phyloP scores from a whole-genome alignment of 345 rosid genomes.

The Ailanthus altissimus region DNA sequence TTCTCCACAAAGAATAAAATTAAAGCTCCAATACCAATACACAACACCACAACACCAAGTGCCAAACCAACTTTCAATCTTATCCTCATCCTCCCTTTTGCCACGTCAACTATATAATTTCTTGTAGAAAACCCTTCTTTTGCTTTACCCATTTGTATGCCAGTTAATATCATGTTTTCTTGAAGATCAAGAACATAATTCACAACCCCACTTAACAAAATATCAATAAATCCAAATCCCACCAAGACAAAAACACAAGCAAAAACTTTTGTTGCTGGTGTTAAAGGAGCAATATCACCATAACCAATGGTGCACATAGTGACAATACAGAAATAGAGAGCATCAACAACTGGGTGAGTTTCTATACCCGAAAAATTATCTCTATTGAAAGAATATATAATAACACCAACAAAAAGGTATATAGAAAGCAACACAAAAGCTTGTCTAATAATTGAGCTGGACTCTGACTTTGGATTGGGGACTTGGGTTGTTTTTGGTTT shows the following conservation, averaged over 20 bases:
- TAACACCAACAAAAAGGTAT: slow-evolving; percentile 61
- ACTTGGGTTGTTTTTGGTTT: slow-evolving; percentile 31
- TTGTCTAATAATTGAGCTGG: slow-evolving; percentile 53
- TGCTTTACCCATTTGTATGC: slow-evolving; percentile 35
- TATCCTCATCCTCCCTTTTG: slow-evolving; percentile 82
- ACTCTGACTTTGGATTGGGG: slow-evolving; percentile 44
- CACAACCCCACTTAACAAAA: slow-evolving; percentile 64
- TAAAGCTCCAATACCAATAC: slow-evolving; percentile 55
- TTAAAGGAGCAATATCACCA: slow-evolving; percentile 73
- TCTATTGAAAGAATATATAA: slow-evolving; percentile 55
- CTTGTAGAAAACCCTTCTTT: slow-evolving; percentile 41
- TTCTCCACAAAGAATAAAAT: slow-evolving; percentile 59
- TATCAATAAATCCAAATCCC: slow-evolving; percentile 72
- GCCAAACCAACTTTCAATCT: slow-evolving; percentile 74
- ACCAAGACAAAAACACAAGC: slow-evolving; percentile 68
- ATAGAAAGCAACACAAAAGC: slow-evolving; percentile 51
- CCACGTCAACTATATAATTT: slow-evolving; percentile 59
- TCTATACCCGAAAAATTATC: slow-evolving; percentile 70
- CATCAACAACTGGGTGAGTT: slow-evolving; percentile 81
- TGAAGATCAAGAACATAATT: slow-evolving; percentile 67
- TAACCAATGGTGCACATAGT: slow-evolving; percentile 87
- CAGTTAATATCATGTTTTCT: slow-evolving; percentile 56
- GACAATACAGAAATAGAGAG: slow-evolving; percentile 78
- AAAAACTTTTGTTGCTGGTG: slow-evolving; percentile 61
- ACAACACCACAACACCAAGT: slow-evolving; percentile 62